phyloP scores from a whole-genome alignment of 2,329 filamentous ascomycete genomes.

The Diaporthe citriasiana region DNA sequence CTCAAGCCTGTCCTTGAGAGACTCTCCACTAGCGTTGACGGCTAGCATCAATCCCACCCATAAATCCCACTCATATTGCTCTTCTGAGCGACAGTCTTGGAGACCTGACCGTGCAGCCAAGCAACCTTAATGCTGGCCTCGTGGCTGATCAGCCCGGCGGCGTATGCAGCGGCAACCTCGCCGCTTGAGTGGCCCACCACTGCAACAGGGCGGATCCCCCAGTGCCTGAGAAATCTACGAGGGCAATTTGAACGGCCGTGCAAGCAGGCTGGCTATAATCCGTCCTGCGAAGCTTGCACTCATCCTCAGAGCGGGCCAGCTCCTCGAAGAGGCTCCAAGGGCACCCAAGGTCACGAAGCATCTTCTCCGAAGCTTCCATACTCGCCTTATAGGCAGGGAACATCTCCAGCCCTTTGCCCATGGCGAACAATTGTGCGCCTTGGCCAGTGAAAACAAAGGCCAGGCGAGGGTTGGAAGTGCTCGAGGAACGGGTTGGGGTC shows the following conservation, averaged over 20 bases:
- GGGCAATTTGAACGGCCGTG: constrained; percentile 62
- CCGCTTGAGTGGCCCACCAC: constrained; percentile 58
- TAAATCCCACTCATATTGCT: constrained; percentile 49
- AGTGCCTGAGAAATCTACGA: constrained; percentile 55
- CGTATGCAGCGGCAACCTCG: constrained; percentile 57
- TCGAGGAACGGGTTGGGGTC: constrained; percentile 8
- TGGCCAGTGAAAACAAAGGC: constrained; percentile 43
- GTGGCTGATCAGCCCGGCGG: constrained; percentile 27
- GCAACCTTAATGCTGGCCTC: constrained; percentile 54
- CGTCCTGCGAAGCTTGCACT: constrained; percentile 14
- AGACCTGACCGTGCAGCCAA: constrained; percentile 63
- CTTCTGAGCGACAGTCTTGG: constrained; percentile 56
- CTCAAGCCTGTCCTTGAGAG: neutral
- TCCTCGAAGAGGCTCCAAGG: constrained; percentile 43
- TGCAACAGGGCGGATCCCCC: constrained; percentile 49
- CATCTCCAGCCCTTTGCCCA: constrained; percentile 43
- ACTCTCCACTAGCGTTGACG: neutral
- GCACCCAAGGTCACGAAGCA: constrained; percentile 45
- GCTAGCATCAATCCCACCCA: too few relatives aligned
- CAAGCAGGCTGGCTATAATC: constrained; percentile 60
- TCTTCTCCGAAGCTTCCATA: constrained; percentile 42
- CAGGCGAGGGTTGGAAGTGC: constrained; percentile 21
- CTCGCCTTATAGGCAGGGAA: constrained; percentile 25
- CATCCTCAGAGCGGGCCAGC: neutral
- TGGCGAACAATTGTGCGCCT: constrained; percentile 44